A percentile compares a stretch with the other conserved stretches of the same genome.
Evolutionary conservation across 2,329 filamentous ascomycete species (phyloP).

Genomic region (Tolypocladium endophyticum): DNA sequence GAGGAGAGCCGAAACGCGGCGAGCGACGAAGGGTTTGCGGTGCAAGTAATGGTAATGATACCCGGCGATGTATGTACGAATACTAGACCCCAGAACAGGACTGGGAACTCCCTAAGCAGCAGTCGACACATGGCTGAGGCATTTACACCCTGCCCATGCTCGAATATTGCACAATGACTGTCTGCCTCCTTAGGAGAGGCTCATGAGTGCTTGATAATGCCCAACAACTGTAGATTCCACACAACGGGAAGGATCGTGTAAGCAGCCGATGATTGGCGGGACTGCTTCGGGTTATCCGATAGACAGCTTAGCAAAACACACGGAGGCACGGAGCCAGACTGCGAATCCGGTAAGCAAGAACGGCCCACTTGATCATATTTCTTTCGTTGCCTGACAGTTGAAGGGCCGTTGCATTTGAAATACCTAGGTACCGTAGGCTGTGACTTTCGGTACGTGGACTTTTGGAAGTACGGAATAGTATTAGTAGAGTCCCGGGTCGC

Average conservation of each 20-base stretch:
- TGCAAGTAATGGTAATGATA: background rate
- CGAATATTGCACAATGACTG: background rate
- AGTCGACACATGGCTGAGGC: background rate
- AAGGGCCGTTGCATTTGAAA: background rate
- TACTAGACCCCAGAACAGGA: background rate
- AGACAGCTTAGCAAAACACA: background rate
- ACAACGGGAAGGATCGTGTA: background rate
- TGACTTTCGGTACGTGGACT: too few relatives aligned
- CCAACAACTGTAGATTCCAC: background rate
- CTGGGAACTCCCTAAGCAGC: background rate
- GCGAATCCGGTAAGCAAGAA: background rate
- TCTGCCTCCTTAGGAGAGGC: background rate
- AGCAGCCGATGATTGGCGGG: background rate
- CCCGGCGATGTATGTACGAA: background rate
- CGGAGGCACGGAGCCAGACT: background rate
- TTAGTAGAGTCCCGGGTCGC: background rate
- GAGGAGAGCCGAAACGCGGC: conserved; percentile 4
- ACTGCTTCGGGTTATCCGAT: background rate
- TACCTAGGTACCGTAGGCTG: background rate
- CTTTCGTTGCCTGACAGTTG: too few relatives aligned
- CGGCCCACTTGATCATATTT: background rate
- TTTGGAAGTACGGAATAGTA: too few relatives aligned
- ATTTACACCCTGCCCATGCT: background rate
- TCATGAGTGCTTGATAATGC: background rate
- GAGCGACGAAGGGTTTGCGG: background rate